Percentiles rank a stretch among this genome's conserved stretches.
phyloP scores from a whole-genome alignment of 1,139 yeast genomes.

The Pichia sp. region DNA sequence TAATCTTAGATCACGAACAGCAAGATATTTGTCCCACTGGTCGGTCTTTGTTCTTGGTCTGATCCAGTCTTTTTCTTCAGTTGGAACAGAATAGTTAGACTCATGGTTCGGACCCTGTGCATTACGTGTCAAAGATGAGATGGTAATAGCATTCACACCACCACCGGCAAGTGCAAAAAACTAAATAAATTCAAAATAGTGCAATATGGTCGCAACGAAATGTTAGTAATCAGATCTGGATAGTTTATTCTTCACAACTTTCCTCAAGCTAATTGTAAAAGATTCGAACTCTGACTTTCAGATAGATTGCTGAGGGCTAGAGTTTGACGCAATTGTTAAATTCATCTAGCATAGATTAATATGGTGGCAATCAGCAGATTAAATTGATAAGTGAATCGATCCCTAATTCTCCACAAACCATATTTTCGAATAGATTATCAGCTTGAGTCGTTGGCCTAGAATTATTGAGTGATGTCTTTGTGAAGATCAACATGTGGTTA shows the following conservation, averaged over 20 bases:
- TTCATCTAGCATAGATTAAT: no score
- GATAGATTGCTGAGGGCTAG: no score
- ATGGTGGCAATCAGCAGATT: no score
- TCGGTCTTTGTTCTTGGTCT: constrained; percentile 52
- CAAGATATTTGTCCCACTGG: constrained; percentile 47
- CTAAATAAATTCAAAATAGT: constrained; percentile 34
- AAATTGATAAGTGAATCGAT: no score
- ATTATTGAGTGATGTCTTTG: no score
- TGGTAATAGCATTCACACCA: constrained; percentile 36
- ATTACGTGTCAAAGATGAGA: constrained; percentile 31
- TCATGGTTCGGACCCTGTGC: constrained; percentile 33
- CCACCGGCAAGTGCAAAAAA: constrained; percentile 52
- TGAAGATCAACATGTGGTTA: neutral
- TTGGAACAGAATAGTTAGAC: constrained; percentile 26
- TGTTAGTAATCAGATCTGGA: neutral
- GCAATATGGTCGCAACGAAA: constrained; percentile 1
- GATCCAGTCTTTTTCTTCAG: constrained; percentile 34
- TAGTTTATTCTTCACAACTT: neutral
- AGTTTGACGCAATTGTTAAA: no score
- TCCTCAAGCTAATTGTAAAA: no score
- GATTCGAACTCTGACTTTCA: no score
- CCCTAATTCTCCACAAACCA: no score
- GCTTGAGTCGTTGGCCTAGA: no score
- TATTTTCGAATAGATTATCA: no score
- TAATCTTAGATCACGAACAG: constrained; percentile 68